Evolutionary conservation across 768 basidiomycete species (phyloP), one percentile per base, ranked within the genome.

Genomic region (Russula abietina): DNA sequence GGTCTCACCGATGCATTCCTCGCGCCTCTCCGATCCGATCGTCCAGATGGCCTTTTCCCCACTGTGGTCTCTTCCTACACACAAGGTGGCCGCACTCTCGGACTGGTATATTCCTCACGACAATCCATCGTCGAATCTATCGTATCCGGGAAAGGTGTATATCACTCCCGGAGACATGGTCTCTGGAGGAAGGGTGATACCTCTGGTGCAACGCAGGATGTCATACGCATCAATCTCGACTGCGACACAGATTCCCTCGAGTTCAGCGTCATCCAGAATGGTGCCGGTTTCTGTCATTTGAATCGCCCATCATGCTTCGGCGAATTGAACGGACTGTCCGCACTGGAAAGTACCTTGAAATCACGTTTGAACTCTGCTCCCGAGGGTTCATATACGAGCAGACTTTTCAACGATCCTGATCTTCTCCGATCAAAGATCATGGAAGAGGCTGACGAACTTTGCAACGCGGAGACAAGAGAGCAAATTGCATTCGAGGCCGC

Each of bases 391-490:
- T 99, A 99, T 74, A 98, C 97, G 19, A 84, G 81, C 55, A 79
- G 92, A 57, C 76, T 99, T 30, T 97, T 98, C 75, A 79, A 81
- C 48, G 91, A 98, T 71, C 76, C 87, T 5, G 81, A 80, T 51
- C 80, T 99, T n/a, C 78, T 98, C 50, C 83, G 80, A 51, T 88
- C 93, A 56, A 99, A 99, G 79, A 93, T 99, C 67, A 92, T 90
- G 86, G 97, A 99, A 74, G 97, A 99, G 73, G 97, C 97, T 0
- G 91, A 96, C 69, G 97, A 99, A 73, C 81, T 99, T n/a, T 96
- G 93, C 72, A 80, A 80, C 19, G 92, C 92, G 26, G 78, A 84
- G 68, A 83, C 84, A 1, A 83, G 83, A 70, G 85, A 89, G 53
- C 91, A 98, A 33, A 78, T 97, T 17, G 90, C 94, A 1, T 96